These are phyloP conservation scores for Aspergillus sp. DNA, from an alignment of 2,329 filamentous ascomycete genomes.

Conservation along the genomic window DNA sequence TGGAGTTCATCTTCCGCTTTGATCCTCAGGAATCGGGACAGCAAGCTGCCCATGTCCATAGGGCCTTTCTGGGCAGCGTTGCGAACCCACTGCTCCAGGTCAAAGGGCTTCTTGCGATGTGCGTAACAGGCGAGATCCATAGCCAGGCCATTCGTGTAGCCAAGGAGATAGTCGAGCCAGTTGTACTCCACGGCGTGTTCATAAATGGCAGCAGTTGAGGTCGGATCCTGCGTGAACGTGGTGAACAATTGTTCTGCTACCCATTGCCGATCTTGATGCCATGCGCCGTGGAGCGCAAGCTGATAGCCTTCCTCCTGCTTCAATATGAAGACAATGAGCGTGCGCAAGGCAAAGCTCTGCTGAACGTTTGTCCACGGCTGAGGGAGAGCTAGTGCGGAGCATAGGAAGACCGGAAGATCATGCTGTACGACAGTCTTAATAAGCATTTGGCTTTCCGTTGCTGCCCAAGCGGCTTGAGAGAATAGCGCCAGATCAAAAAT, in stretches of 20 bases:
- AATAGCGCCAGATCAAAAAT: constrained; percentile 62
- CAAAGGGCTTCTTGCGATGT: constrained; percentile 75
- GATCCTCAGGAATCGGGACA: constrained; percentile 78
- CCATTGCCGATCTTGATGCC: constrained; percentile 87
- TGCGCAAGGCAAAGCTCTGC: constrained; percentile 47
- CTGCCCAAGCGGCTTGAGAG: constrained; percentile 56
- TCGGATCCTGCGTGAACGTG: constrained; percentile 67
- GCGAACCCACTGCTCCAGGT: constrained; percentile 77
- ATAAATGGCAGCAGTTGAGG: constrained; percentile 66
- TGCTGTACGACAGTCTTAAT: constrained; percentile 60
- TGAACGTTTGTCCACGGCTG: constrained; percentile 50
- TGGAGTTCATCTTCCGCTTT: constrained; percentile 79
- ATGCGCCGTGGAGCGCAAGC: constrained; percentile 86
- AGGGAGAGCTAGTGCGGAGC: constrained; percentile 47
- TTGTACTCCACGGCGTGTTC: constrained; percentile 77
- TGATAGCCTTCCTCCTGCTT: constrained; percentile 75
- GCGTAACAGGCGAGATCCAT: constrained; percentile 83
- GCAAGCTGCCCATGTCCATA: constrained; percentile 64
- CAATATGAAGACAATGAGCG: constrained; percentile 77
- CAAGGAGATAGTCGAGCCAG: constrained; percentile 80
- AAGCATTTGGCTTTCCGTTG: constrained; percentile 55
- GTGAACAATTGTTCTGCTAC: constrained; percentile 77
- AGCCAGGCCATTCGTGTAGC: constrained; percentile 76
- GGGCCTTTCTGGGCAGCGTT: constrained; percentile 63
- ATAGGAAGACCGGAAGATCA: constrained; percentile 49